Conservation (phyloP, 2,329 filamentous ascomycete species). For the Clarireedia paspali region DNA sequence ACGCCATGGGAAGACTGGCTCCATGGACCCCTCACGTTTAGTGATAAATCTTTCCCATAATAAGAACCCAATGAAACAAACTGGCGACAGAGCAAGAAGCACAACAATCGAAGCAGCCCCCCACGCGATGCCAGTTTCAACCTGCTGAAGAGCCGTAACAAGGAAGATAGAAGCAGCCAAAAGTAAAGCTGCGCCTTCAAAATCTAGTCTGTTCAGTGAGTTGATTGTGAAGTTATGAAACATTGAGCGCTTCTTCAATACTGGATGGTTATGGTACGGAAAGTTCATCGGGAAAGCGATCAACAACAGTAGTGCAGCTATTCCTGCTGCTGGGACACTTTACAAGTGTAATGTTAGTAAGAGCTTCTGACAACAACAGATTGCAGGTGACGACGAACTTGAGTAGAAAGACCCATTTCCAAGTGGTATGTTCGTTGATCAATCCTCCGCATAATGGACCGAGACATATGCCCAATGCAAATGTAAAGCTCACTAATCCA, state of each 20-base stretch:
- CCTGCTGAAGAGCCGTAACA: neutral
- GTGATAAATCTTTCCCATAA: neutral
- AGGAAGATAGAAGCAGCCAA: neutral
- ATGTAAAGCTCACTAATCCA: slow-evolving; percentile 9
- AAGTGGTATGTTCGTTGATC: slow-evolving; percentile 29
- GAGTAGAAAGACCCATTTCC: slow-evolving; percentile 24
- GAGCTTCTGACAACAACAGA: neutral
- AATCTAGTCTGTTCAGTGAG: neutral
- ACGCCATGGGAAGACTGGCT: slow-evolving; percentile 3
- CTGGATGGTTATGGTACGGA: neutral
- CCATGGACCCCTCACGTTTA: neutral
- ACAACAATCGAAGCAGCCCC: neutral
- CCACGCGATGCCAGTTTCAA: neutral
- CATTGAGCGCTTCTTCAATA: neutral
- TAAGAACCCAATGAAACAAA: neutral
- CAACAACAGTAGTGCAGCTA: neutral
- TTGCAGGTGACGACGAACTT: neutral
- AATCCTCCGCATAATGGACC: slow-evolving; percentile 29
- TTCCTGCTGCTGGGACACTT: neutral
- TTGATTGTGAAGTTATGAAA: neutral
- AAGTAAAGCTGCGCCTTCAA: neutral
- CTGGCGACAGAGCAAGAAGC: neutral
- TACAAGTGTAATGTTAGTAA: neutral
- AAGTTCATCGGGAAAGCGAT: neutral
- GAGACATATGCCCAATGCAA: slow-evolving; percentile 6